Conservation (phyloP, 2,329 filamentous ascomycete genomes). For the Thielaviopsis cerberus region DNA sequence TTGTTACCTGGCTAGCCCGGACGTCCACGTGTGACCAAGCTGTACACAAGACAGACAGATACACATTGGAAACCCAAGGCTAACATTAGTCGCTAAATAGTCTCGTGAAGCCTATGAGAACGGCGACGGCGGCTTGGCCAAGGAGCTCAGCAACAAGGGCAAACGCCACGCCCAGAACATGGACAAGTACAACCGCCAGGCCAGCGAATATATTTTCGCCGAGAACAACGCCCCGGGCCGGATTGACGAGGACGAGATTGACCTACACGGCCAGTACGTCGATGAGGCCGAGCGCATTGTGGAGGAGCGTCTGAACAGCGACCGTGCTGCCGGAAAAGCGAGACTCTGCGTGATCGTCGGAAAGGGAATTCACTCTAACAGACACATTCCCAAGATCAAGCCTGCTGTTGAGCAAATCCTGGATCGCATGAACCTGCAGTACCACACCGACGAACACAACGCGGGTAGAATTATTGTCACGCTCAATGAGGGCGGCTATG, state of each 20-base stretch:
- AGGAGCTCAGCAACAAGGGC: slow-evolving; percentile 66
- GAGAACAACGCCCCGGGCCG: slow-evolving; percentile 72
- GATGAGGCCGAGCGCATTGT: slow-evolving; percentile 80
- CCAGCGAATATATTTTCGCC: slow-evolving; percentile 84
- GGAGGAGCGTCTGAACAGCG: slow-evolving; percentile 66
- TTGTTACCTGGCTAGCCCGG: neutral
- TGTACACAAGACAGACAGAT: too few species aligned
- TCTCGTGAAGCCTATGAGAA: slow-evolving; percentile 62
- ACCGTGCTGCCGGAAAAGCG: slow-evolving; percentile 51
- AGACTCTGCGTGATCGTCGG: slow-evolving; percentile 92
- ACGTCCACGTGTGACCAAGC: too few species aligned
- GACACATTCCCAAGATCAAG: slow-evolving; percentile 83
- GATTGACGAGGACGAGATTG: slow-evolving; percentile 66
- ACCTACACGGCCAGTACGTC: slow-evolving; percentile 85
- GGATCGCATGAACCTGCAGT: slow-evolving; percentile 63
- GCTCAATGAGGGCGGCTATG: slow-evolving; percentile 51
- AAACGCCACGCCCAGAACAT: slow-evolving; percentile 70
- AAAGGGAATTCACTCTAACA: slow-evolving; percentile 71
- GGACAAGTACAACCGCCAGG: slow-evolving; percentile 78
- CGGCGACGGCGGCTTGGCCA: slow-evolving; percentile 69
- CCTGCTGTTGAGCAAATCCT: slow-evolving; percentile 84
- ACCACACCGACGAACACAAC: slow-evolving; percentile 62
- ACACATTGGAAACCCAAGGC: neutral
- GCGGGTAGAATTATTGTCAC: slow-evolving; percentile 79
- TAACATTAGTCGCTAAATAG: slow-evolving; percentile 20